These are phyloP conservation scores for Mitragyna speciosa DNA, from an alignment of 257 asterid genomes.

Conservation along the genomic window DNA sequence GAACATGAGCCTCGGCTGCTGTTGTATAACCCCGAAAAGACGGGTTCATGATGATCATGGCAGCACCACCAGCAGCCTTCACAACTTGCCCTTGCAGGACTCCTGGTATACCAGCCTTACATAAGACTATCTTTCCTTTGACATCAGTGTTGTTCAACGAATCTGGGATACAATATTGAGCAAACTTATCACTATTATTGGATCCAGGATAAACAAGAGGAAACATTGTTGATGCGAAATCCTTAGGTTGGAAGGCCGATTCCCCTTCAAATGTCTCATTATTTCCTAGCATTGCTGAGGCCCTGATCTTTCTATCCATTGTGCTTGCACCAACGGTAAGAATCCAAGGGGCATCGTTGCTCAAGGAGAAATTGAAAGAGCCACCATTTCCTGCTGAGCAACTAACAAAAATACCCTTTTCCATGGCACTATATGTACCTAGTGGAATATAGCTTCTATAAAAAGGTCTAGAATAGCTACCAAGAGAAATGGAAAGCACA, in stretches of 20 bases:
- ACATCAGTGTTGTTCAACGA: background rate
- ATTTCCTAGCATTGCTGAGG: constrained; percentile 18
- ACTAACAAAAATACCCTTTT: constrained; percentile 18
- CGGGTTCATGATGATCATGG: constrained; percentile 15
- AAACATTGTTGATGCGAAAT: constrained; percentile 14
- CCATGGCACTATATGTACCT: constrained; percentile 15
- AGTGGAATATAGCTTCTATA: background rate
- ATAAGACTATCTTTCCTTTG: constrained; percentile 18
- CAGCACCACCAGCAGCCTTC: constrained; percentile 19
- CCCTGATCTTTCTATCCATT: constrained; percentile 15
- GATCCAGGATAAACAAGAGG: constrained; percentile 19
- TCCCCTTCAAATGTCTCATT: constrained; percentile 10
- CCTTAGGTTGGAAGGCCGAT: constrained; percentile 19
- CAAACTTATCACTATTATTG: background rate
- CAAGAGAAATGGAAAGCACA: constrained; percentile 12
- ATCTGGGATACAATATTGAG: background rate
- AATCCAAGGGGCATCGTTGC: constrained; percentile 20
- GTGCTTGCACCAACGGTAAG: constrained; percentile 25
- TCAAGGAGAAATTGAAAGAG: background rate
- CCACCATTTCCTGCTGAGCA: constrained; percentile 21
- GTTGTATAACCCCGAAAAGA: background rate
- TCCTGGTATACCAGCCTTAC: background rate
- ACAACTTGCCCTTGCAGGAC: background rate
- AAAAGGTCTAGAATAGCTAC: constrained; percentile 7
- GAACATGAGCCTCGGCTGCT: background rate